Percentiles rank a stretch among this genome's conserved stretches.
These are phyloP conservation scores for Bonia amplexicaulis DNA, from an alignment of 176 grass and related monocot genomes.

Conservation along the genomic window DNA sequence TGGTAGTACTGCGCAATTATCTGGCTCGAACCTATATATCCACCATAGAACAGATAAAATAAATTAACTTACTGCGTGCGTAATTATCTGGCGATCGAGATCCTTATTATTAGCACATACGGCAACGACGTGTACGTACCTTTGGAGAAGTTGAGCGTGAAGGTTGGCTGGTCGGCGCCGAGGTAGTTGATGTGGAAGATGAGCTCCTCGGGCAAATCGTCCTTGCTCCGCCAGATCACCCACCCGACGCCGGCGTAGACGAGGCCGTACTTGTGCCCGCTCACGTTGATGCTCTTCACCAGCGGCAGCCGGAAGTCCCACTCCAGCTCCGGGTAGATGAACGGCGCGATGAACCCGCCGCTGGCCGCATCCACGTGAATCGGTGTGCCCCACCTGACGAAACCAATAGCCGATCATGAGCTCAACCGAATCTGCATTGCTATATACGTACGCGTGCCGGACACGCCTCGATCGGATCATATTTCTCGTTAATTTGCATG, in stretches of 20 bases:
- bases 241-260: conserved; percentile 74
- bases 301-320: conserved; percentile 78
- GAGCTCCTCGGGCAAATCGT: conserved; percentile 71
- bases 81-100: not conserved
- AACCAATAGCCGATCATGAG: not conserved
- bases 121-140: not conserved
- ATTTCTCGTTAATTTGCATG: not conserved
- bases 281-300: conserved; percentile 82
- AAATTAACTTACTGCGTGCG: not conserved
- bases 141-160: conserved; percentile 87
- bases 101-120: not conserved
- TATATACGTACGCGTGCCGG: not conserved
- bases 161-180: conserved; percentile 70
- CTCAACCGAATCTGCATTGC: not conserved
- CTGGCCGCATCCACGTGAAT: conserved; percentile 76
- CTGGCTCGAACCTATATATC: conserved; percentile 66
- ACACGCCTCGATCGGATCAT: not conserved
- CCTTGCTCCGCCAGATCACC: conserved; percentile 63
- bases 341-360: conserved; percentile 77
- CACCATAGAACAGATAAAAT: not conserved
- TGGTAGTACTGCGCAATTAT: conserved; percentile 84
- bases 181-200: conserved; percentile 90
- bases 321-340: conserved; percentile 71
- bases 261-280: conserved; percentile 72
- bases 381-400: conserved; percentile 59